Evolutionary conservation across 75 land plant species (phyloP), one percentile per base, ranked within the genome.

Genomic region (Isoetes taiwanensis): DNA sequence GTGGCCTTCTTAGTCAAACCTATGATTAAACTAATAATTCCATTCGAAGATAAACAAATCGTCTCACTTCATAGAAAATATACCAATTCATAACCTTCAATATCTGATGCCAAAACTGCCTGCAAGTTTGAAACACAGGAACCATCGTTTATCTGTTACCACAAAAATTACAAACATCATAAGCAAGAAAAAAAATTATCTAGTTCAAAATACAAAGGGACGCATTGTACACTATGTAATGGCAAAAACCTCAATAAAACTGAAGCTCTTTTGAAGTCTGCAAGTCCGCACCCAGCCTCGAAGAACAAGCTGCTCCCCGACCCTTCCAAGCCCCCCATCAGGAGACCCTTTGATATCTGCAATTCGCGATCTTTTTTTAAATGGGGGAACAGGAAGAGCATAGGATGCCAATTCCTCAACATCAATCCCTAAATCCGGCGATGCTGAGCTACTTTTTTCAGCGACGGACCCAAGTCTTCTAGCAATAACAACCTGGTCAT

Each of bases 251-350:
- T 91, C 94, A 24, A 91, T 74, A 58, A 91, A 91, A 3, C 81
- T 79, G 35, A 87, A 72, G 32, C 78, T 78, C 63, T 86, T 91
- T 63, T 91, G 97, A 43, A 70, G 46, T 14, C 97, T 78, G 30
- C 91, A 77, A 14, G 97, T 91, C 41, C 97, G 68, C 24, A 87
- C 93, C 97, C 97, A 91, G 1, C 97, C 97, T 38, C 74, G 43
- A 2, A 84, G 72, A 30, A 61, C 62, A 19, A 87, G 35, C 5
- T 48, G 33, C 77, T 87, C 63, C 26, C 97, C 97, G 26, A 91
- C 30, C 29, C 77, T 59, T 25, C 35, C 78, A 43, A 84, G 26
- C 5, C 89, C 95, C 43, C 79, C 84, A n/a, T 83, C 80, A 0
- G 64, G 58, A 0, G 94, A 87, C 0, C 80, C 83, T 39, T 81